Evolutionary conservation across 352 stramenopile species (phyloP).

Genomic region (Aphanomyces invadans): DNA sequence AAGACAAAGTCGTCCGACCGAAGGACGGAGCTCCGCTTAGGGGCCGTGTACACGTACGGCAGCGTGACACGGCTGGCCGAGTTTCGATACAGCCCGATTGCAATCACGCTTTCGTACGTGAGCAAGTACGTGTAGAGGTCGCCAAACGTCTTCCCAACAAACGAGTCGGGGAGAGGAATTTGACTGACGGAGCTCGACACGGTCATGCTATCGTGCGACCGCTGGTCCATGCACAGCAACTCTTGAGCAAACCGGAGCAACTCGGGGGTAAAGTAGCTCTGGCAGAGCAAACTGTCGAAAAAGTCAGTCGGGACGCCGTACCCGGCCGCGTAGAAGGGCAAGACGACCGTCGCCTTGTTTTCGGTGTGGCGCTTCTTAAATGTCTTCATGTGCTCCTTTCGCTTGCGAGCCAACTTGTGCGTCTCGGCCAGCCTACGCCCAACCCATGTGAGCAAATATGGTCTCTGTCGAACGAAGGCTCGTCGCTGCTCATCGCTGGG

Average conservation of each 20-base stretch:
- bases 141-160: constrained; percentile 41
- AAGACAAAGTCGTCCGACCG: constrained; percentile 48
- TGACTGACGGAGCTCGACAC: constrained; percentile 46
- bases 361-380: constrained; percentile 39
- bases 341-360: constrained; percentile 30
- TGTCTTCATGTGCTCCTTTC: constrained; percentile 33
- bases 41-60: constrained; percentile 49
- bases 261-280: constrained; percentile 58
- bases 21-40: constrained; percentile 38
- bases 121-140: constrained; percentile 48
- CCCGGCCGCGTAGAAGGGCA: constrained; percentile 59
- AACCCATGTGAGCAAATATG: too few relatives aligned
- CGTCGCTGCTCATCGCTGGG: too few relatives aligned
- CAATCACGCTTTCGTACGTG: constrained; percentile 36
- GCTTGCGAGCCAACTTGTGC: constrained; percentile 31
- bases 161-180: constrained; percentile 38
- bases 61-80: constrained; percentile 33
- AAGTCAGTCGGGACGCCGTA: constrained; percentile 55
- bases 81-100: constrained; percentile 47
- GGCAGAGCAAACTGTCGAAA: constrained; percentile 67
- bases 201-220: not conserved
- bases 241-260: constrained; percentile 55
- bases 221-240: constrained; percentile 57
- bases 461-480: too few relatives aligned
- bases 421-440: not conserved